Evolutionary conservation across 805 yeast genomes (phyloP), one percentile per base, ranked within the genome.

Genomic region (Candida jianshihensis): DNA sequence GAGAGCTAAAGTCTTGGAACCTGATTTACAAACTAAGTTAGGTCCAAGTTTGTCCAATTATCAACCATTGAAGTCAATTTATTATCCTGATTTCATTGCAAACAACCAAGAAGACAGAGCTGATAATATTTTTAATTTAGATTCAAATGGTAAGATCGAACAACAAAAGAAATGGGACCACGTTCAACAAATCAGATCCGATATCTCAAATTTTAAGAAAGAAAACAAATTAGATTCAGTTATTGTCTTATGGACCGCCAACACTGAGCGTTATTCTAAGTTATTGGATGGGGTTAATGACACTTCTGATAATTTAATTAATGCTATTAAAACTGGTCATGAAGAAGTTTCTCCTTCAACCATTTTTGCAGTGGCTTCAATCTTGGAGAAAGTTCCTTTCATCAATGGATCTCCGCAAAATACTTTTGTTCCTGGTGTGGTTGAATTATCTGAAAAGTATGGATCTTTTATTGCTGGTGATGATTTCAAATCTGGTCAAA

Each of bases 401-500:
- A 86, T 89, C 62, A 89, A 89, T 55, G 97, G 97, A 32, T 87
- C 96, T 28, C 97, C 97, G 36, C 97, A 89, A 67, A 89, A 89
- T 70, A 90, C 97, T 36, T 89, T 90, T 66, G 96, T 87, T 38
- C 97, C 97, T 17, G 97, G 97, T 47, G 84, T 82, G 44, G 73
- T 90, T 55, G 88, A 87, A 63, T 75, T 89, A 48, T 95, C 97
- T 33, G 95, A 88, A 63, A 57, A 71, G 51, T 58, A 85, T 60
- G 63, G 73, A 46, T 65, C 83, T 24, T 85, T 81, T 58, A 88
- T 89, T 54, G 97, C 95, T 39, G 97, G 97, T 52, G 97, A 89
- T 63, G 97, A 89, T 64, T 89, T 89, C 74, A 89, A 89, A 71
- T 76, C 89, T 51, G 97, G 97, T 41, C 97, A 89, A 69, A 89